Conservation (phyloP, 2,329 filamentous ascomycete genomes). For the Fusarium falciforme region DNA sequence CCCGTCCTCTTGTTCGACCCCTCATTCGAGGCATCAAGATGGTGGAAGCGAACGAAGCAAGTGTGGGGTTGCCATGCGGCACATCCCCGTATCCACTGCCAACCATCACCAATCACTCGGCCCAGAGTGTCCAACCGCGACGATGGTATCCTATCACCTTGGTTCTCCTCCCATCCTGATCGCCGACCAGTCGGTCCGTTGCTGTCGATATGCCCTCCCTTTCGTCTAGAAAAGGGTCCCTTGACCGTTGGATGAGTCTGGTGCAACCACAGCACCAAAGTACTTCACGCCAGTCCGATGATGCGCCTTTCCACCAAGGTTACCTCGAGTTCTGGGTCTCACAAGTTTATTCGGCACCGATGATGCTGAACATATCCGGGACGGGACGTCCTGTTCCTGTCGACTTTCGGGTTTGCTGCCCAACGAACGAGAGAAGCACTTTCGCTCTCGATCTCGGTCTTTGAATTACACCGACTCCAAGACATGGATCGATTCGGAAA, state of each 20-base stretch:
- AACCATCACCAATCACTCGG: conserved; percentile 39
- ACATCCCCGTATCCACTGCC: conserved; percentile 34
- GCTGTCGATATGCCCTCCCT: conserved; percentile 13
- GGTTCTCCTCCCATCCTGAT: conserved; percentile 28
- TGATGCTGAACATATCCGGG: background rate
- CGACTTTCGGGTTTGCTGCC: background rate
- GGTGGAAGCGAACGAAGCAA: conserved; percentile 23
- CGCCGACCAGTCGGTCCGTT: conserved; percentile 46
- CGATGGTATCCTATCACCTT: conserved; percentile 46
- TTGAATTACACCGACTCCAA: background rate
- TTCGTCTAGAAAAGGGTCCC: background rate
- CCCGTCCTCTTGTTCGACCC: conserved; percentile 9
- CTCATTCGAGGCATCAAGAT: conserved; percentile 28
- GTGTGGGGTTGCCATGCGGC: conserved; percentile 45
- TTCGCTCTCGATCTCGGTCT: conserved; percentile 3
- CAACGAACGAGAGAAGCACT: background rate
- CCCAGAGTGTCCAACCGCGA: conserved; percentile 38
- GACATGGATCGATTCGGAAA: background rate
- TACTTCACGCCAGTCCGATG: background rate
- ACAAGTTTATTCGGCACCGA: background rate
- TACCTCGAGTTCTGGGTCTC: background rate
- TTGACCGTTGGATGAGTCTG: conserved; percentile 6
- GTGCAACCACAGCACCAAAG: background rate
- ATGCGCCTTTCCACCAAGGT: conserved; percentile 1
- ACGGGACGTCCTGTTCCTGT: background rate